Conservation (phyloP, 1,284 basidiomycete species). For the Cyathus olla region DNA sequence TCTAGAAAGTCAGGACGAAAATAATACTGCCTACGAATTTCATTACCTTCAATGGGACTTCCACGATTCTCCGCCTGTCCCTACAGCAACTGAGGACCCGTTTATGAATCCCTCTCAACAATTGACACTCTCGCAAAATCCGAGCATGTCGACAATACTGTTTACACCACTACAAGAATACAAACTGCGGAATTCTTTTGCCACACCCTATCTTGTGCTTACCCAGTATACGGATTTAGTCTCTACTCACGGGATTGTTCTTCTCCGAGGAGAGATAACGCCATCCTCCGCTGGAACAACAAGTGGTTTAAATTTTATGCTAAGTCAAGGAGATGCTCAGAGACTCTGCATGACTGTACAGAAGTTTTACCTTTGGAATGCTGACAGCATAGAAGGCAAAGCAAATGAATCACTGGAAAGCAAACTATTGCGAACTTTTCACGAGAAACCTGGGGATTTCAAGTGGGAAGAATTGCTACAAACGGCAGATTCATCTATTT, state of each 20-base stretch:
- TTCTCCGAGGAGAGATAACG: slow-evolving; percentile 94
- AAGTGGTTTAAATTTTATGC: slow-evolving; percentile 54
- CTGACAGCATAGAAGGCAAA: slow-evolving; percentile 39
- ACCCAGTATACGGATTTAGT: slow-evolving; percentile 95
- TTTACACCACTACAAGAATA: slow-evolving; percentile 97
- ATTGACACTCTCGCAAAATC: slow-evolving; percentile 49
- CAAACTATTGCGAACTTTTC: slow-evolving; percentile 73
- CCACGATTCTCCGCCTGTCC: slow-evolving; percentile 73
- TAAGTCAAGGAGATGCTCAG: slow-evolving; percentile 87
- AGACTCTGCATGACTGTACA: slow-evolving; percentile 83
- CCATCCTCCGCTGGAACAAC: slow-evolving; percentile 57
- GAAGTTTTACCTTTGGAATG: slow-evolving; percentile 83
- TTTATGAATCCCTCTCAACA: slow-evolving; percentile 44
- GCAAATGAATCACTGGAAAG: slow-evolving; percentile 41
- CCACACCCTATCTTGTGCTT: slow-evolving; percentile 91
- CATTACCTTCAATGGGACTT: slow-evolving; percentile 91
- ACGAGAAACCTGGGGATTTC: slow-evolving; percentile 79
- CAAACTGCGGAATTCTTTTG: slow-evolving; percentile 88
- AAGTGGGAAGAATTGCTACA: slow-evolving; percentile 76
- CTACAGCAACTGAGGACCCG: slow-evolving; percentile 51
- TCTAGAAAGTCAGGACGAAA: slow-evolving; percentile 37
- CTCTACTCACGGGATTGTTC: slow-evolving; percentile 83
- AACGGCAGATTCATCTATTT: no score
- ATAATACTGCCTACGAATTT: slow-evolving; percentile 81
- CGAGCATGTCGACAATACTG: slow-evolving; percentile 77